Conservation (phyloP, 2,329 filamentous ascomycete species). For the Aspergillus novoparasiticus region DNA sequence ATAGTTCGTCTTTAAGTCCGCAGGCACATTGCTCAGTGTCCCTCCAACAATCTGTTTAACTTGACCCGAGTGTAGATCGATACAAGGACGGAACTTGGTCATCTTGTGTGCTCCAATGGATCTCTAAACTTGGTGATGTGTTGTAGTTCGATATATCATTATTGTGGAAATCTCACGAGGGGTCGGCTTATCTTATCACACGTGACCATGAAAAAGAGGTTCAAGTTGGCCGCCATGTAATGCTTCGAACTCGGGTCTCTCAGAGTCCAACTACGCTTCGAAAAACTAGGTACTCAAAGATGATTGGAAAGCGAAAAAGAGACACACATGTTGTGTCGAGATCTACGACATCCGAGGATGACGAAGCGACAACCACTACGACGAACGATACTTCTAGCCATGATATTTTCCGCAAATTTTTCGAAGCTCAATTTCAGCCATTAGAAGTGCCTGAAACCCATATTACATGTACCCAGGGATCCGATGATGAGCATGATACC, state of each 20-base stretch:
- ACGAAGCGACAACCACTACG: conserved; percentile 26
- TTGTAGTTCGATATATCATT: conserved; percentile 19
- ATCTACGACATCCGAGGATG: conserved; percentile 23
- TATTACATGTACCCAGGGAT: conserved; percentile 15
- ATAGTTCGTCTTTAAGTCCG: conserved; percentile 83
- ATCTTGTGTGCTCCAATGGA: conserved; percentile 52
- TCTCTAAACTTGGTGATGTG: conserved; percentile 6
- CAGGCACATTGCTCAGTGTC: conserved; percentile 71
- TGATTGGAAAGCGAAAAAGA: conserved; percentile 54
- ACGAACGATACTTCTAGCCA: conserved; percentile 58
- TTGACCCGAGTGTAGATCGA: conserved; percentile 94
- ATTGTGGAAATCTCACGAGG: conserved; percentile 19
- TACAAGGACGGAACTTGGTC: conserved; percentile 94
- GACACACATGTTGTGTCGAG: conserved; percentile 36
- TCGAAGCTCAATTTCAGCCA: conserved; percentile 85
- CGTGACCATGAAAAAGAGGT: conserved; percentile 33
- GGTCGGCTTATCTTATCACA: conserved; percentile 41
- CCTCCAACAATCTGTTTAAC: conserved; percentile 99
- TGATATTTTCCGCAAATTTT: conserved; percentile 78
- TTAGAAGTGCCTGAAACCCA: conserved; percentile 47
- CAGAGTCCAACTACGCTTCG: background rate
- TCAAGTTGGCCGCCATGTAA: background rate
- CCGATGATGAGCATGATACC: conserved; percentile 25
- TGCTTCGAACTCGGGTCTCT: background rate
- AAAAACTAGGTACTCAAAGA: conserved; percentile 18